Evolutionary conservation across 2,329 filamentous ascomycete genomes (phyloP), one percentile per base, ranked within the genome.

Genomic region (Ceratocystis albifundus): DNA sequence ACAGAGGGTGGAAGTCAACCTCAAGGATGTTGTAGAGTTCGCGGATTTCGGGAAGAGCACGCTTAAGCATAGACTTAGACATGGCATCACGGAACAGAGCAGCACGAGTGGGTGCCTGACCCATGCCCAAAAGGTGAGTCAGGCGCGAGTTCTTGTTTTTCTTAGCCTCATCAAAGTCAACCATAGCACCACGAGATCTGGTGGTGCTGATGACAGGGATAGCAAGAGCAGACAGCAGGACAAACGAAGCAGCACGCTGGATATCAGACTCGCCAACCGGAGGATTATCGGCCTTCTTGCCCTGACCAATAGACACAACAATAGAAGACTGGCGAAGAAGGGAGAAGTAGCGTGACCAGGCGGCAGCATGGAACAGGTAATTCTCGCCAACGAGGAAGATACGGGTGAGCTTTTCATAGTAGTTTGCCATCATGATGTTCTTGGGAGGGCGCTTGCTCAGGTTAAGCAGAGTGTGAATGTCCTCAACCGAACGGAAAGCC

Each of bases 351-450:
- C 93, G 85, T 72, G 91, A 95, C 90, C 91, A 99, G 69, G 94
- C 91, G 65, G 94, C 94, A 71, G 94, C 94, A 75, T 99, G 94
- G 86, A 99, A 99, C 59, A 99, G 86, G 76, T 97, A 97, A 82
- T 99, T 99, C 80, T 97, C 94, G 76, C 93, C 96, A 71, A 97
- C 94, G 69, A 99, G 85, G 83, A 99, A 99, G 76, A 99, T 99
- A 70, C 92, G 87, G 50, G 94, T 96, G 67, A 99, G 86, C 80
- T 97, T 97, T 83, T 99, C 94, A 78, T 97, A 99, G 83, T 99
- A 99, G 81, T 97, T 99, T 79, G 94, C 94, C 94, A 99, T 99
- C 94, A 99, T 97, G 75, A 96, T 83, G 76, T 96, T 96, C 87
- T 97, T 97, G 65, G 94, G 88, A 48, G 92, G 92, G 66, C 94